Percentiles rank a stretch among this genome's conserved stretches.
These are phyloP conservation scores for Plantago elongata DNA, from an alignment of 257 asterid genomes.

Conservation along the genomic window DNA sequence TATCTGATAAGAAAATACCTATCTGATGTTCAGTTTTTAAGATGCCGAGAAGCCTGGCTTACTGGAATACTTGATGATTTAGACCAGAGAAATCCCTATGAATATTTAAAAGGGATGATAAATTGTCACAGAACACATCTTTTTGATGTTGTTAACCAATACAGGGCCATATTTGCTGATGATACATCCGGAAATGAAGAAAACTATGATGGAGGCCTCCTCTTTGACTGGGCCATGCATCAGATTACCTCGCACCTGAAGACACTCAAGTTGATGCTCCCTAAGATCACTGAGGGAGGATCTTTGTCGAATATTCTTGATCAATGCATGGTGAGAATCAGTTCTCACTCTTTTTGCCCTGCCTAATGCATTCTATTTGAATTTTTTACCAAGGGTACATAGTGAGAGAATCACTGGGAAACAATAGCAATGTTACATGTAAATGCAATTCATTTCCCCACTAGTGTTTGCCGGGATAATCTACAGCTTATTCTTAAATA, in stretches of 20 bases:
- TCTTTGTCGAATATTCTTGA: conserved; percentile 90
- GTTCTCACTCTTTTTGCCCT: conserved; percentile 15
- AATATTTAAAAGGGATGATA: conserved; percentile 88
- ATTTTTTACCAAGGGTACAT: background rate
- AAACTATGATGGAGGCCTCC: conserved; percentile 95
- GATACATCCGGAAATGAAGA: conserved; percentile 94
- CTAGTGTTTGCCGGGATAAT: conserved; percentile 13
- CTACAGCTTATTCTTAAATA: background rate
- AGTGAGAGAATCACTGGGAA: background rate
- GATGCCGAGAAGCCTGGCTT: conserved; percentile 99
- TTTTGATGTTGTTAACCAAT: conserved; percentile 96
- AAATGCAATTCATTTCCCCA: background rate
- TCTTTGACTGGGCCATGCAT: conserved; percentile 98
- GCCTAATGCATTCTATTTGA: background rate
- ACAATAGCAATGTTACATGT: background rate
- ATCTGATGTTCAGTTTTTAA: conserved; percentile 55
- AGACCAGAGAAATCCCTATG: conserved; percentile 96
- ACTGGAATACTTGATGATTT: conserved; percentile 83
- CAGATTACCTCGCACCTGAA: conserved; percentile 81
- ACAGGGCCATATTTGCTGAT: conserved; percentile 93
- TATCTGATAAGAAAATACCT: conserved; percentile 29
- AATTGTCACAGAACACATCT: conserved; percentile 88
- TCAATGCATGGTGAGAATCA: conserved; percentile 84
- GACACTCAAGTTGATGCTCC: conserved; percentile 87
- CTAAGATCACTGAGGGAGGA: conserved; percentile 92